Conservation (phyloP, 371 early-diverging fungal genomes). For the Sporodiniella umbellata region DNA sequence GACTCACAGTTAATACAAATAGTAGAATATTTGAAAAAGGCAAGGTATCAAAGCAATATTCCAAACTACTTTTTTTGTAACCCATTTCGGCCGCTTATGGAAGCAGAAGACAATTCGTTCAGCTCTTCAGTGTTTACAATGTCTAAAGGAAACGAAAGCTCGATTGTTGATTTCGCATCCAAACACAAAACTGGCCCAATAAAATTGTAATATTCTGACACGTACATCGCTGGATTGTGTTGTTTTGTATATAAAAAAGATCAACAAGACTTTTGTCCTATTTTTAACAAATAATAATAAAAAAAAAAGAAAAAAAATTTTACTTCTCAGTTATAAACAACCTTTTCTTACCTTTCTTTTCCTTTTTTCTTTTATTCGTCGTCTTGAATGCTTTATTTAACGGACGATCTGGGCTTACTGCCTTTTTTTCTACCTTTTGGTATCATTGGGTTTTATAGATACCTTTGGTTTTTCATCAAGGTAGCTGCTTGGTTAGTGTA, state of each 20-base stretch:
- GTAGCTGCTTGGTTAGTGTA: conserved; percentile 54
- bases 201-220: neutral
- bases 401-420: conserved; percentile 56
- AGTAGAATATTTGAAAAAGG: conserved; percentile 41
- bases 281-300: too few species aligned
- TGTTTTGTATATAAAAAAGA: too few species aligned
- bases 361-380: neutral
- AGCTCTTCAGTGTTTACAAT: neutral
- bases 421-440: conserved; percentile 75
- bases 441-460: conserved; percentile 71
- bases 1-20: conserved; percentile 55
- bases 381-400: conserved; percentile 64
- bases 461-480: conserved; percentile 68
- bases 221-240: neutral
- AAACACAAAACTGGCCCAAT: neutral
- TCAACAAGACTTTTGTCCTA: too few species aligned
- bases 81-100: conserved; percentile 25
- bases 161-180: neutral
- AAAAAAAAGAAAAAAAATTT: neutral
- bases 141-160: neutral
- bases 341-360: conserved; percentile 2
- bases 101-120: conserved; percentile 1
- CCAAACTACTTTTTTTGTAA: conserved; percentile 48
- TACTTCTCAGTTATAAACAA: neutral
- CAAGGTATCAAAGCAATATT: conserved; percentile 43